phyloP scores from a whole-genome alignment of 306 rosid genomes.

The Cyclanthera cordifolia region DNA sequence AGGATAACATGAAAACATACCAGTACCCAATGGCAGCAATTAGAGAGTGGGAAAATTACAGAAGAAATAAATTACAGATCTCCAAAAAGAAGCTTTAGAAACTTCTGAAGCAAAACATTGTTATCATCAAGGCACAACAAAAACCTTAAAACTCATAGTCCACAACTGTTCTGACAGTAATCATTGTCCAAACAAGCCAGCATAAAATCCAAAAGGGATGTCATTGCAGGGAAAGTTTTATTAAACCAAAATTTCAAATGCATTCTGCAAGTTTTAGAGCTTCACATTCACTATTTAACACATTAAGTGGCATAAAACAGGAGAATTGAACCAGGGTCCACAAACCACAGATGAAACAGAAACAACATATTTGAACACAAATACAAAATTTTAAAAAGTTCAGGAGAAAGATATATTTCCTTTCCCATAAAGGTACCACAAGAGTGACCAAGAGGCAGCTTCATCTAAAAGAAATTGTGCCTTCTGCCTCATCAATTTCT shows the following conservation, averaged over 20 bases:
- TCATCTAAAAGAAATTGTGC: conserved; percentile 84
- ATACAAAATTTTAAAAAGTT: not conserved
- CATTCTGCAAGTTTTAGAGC: not conserved
- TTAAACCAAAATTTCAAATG: not conserved
- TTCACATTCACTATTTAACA: not conserved
- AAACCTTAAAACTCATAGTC: not conserved
- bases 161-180: not conserved
- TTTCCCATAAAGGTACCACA: conserved; percentile 94
- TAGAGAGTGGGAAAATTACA: not conserved
- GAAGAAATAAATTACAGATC: not conserved
- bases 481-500: conserved; percentile 90
- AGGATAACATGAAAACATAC: not conserved
- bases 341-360: not conserved
- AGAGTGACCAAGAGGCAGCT: conserved; percentile 96
- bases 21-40: not conserved
- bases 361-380: not conserved
- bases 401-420: conserved; percentile 43
- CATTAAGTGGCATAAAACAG: not conserved
- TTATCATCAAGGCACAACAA: not conserved
- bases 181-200: not conserved
- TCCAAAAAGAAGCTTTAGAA: not conserved
- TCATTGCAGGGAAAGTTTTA: not conserved
- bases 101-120: not conserved
- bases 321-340: not conserved
- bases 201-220: not conserved